Percentiles rank a stretch among this genome's conserved stretches.
Evolutionary conservation across 768 basidiomycete genomes (phyloP).

Genomic region (Trametes punicea): DNA sequence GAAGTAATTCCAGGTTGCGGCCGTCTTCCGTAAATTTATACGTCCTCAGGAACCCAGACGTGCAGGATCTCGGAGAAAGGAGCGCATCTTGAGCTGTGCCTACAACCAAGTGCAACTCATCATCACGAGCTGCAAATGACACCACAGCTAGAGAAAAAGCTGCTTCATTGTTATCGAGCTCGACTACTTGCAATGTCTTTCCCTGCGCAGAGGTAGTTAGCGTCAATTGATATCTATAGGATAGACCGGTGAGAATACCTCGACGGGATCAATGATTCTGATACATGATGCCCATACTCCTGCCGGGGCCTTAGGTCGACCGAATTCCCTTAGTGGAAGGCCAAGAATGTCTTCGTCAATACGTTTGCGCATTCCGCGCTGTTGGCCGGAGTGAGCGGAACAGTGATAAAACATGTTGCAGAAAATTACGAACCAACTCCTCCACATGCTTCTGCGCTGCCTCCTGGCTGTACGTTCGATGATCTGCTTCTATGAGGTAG

Average conservation of each 20-base stretch:
- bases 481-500: constrained; percentile 93
- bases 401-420: not conserved
- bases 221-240: not conserved
- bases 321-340: constrained; percentile 77
- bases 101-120: constrained; percentile 89
- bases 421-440: constrained; percentile 50
- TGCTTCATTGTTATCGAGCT: constrained; percentile 89
- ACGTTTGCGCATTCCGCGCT: constrained; percentile 60
- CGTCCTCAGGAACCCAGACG: constrained; percentile 83
- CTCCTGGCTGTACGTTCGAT: constrained; percentile 74
- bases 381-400: constrained; percentile 8
- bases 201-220: constrained; percentile 40
- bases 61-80: constrained; percentile 82
- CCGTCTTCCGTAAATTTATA: constrained; percentile 86
- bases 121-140: constrained; percentile 74
- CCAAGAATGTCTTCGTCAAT: constrained; percentile 78
- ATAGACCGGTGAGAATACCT: too few species aligned
- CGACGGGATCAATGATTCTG: constrained; percentile 85
- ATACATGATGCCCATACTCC: constrained; percentile 96
- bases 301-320: constrained; percentile 78
- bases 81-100: constrained; percentile 89
- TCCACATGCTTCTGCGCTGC: constrained; percentile 62
- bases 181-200: constrained; percentile 66
- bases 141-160: constrained; percentile 92
- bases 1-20: constrained; percentile 73